phyloP scores from a whole-genome alignment of 352 stramenopile species.

The Pythium periplocum region DNA sequence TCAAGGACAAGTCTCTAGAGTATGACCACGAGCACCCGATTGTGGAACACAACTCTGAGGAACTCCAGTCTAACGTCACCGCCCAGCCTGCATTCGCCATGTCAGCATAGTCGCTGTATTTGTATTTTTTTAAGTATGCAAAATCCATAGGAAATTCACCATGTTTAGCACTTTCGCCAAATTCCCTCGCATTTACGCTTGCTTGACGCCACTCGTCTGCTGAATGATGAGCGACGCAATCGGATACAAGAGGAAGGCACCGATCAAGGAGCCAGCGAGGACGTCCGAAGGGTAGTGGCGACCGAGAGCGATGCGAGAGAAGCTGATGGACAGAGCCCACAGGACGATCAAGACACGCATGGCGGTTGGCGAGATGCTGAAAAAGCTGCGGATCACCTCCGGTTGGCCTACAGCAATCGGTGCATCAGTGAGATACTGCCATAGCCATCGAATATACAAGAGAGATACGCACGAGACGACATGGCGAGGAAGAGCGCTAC shows the following conservation, averaged over 20 bases:
- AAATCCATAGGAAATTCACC: no score
- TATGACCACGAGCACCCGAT: no score
- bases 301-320: conserved; percentile 74
- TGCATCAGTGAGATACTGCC: no score
- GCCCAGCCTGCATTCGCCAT: no score
- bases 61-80: no score
- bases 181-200: conserved; percentile 3
- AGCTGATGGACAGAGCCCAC: conserved; percentile 69
- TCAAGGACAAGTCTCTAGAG: no score
- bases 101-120: no score
- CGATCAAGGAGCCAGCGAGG: conserved; percentile 53
- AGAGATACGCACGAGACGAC: conserved; percentile 25
- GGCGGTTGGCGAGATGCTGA: conserved; percentile 34
- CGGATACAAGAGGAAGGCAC: conserved; percentile 38
- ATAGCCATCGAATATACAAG: background rate
- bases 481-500: conserved; percentile 60
- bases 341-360: conserved; percentile 37
- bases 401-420: conserved; percentile 23
- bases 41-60: no score
- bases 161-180: no score
- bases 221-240: conserved; percentile 12
- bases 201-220: conserved; percentile 4
- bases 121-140: no score
- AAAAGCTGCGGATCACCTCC: conserved; percentile 38
- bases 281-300: conserved; percentile 83